Evolutionary conservation across 1,284 basidiomycete species (phyloP), one percentile per base, ranked within the genome.

Genomic region (Cutaneotrichosporon cavernicola): DNA sequence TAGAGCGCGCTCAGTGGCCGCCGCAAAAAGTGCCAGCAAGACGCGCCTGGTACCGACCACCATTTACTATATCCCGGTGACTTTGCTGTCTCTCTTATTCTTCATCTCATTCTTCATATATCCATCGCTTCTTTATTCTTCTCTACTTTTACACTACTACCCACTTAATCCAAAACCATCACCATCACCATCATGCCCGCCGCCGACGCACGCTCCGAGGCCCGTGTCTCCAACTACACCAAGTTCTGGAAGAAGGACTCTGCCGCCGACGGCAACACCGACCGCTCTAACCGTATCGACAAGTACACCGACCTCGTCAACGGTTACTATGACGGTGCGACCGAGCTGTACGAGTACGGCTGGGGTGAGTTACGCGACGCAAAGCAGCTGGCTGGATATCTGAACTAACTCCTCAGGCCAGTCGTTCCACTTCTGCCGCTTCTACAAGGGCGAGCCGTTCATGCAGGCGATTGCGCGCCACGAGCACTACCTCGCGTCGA

Each of bases 401-500:
- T 26, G n/a, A n/a, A 59, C 38, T 11, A 30, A 36, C 18, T 7
- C 9, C 11, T 2, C 65, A 80, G 86, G 86, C 8, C 84, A 89
- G 65, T 95, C 90, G 55, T 99, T 99, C 87, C 96, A 99, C 83
- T 99, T 99, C 81, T 97, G 92, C 62, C 92, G 97, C 49, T 99
- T 97, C 85, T 94, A 91, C 87, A 90, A 90, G 81, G 97, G 96
- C 69, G 97, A 99, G 81, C 87, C 88, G 1, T 98, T 99, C 79
- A 81, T 83, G 68, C 85, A 86, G 76, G 85, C 85, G 56, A 85
- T 99, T 63, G 95, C 96, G 18, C 90, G 97, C 61, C 96, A 99
- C 78, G 96, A 99, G 83, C 96, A 99, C 83, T 99, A 96, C 83
- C 91, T 99, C 68, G 89, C 95, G 13, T 83, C 88, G 7, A 86